phyloP scores from a whole-genome alignment of 371 early-diverging fungal genomes.

The Capillidium rhysosporum region DNA sequence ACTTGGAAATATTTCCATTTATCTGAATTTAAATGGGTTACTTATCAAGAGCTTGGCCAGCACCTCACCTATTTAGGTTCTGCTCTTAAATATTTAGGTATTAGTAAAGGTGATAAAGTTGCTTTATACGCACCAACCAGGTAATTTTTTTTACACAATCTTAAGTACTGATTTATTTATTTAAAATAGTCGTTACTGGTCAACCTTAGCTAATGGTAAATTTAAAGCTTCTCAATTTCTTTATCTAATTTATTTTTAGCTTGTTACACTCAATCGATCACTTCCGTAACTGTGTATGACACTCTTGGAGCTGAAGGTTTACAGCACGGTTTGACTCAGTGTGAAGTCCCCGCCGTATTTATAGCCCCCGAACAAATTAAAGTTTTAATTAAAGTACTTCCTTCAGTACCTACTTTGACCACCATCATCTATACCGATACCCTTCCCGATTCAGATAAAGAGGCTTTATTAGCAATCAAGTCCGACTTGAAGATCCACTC shows the following conservation, averaged over 20 bases:
- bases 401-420: constrained; percentile 37
- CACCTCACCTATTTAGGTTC: constrained; percentile 26
- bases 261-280: constrained; percentile 42
- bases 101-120: not conserved
- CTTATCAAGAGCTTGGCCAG: constrained; percentile 33
- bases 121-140: constrained; percentile 5
- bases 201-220: not conserved
- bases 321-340: constrained; percentile 64
- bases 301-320: constrained; percentile 78
- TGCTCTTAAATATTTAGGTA: constrained; percentile 21
- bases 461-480: constrained; percentile 13
- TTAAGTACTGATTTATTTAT: not conserved
- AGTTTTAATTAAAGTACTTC: constrained; percentile 36
- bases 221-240: not conserved
- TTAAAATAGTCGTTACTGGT: constrained; percentile 5
- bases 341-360: constrained; percentile 54
- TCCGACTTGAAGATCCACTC: constrained; percentile 23
- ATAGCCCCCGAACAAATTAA: constrained; percentile 60
- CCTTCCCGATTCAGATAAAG: constrained; percentile 18
- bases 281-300: constrained; percentile 73
- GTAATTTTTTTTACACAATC: not conserved
- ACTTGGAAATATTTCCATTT: constrained; percentile 67
- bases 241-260: constrained; percentile 15
- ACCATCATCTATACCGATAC: constrained; percentile 58
- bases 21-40: constrained; percentile 37